Percentiles rank a stretch among this genome's conserved stretches.
Evolutionary conservation across 495 filamentous ascomycete species (phyloP).

Genomic region (Tuber borchii): DNA sequence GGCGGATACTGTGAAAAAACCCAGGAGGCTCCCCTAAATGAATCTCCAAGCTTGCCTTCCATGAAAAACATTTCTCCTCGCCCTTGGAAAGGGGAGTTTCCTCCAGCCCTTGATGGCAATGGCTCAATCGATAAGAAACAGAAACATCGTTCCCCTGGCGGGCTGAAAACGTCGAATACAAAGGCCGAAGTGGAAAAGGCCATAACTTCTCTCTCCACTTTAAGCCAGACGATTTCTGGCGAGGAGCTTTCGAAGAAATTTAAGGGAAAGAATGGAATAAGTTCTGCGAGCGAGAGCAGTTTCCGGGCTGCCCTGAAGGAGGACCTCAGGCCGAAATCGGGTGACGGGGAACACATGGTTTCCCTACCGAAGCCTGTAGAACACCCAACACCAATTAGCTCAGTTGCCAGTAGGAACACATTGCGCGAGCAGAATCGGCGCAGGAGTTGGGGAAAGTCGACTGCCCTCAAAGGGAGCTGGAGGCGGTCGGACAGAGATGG

Average conservation of each 20-base stretch:
- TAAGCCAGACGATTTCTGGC: neutral
- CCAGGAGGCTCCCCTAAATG: conserved; percentile 6
- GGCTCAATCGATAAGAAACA: conserved; percentile 22
- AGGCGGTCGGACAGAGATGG: conserved; percentile 25
- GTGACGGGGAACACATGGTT: conserved; percentile 16
- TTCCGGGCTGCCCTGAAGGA: conserved; percentile 25
- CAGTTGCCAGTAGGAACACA: conserved; percentile 20
- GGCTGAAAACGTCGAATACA: neutral
- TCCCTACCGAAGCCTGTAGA: conserved; percentile 17
- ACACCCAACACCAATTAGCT: conserved; percentile 16
- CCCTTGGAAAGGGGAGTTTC: conserved; percentile 10
- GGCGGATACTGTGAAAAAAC: conserved; percentile 16
- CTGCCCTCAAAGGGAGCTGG: conserved; percentile 28
- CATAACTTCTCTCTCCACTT: neutral
- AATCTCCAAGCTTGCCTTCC: conserved; percentile 13
- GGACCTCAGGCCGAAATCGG: conserved; percentile 16
- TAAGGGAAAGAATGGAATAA: conserved; percentile 23
- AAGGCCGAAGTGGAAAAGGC: neutral
- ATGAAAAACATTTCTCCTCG: conserved; percentile 26
- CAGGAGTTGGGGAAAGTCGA: conserved; percentile 29
- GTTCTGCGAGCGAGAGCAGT: conserved; percentile 24
- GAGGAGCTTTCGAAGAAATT: conserved; percentile 15
- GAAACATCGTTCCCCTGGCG: conserved; percentile 24
- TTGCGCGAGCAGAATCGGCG: conserved; percentile 27
- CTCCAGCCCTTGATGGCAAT: conserved; percentile 12